A percentile compares a stretch with the other conserved stretches of the same genome.
Evolutionary conservation across 768 basidiomycete species (phyloP).

Genomic region (Amanita jacksonii): DNA sequence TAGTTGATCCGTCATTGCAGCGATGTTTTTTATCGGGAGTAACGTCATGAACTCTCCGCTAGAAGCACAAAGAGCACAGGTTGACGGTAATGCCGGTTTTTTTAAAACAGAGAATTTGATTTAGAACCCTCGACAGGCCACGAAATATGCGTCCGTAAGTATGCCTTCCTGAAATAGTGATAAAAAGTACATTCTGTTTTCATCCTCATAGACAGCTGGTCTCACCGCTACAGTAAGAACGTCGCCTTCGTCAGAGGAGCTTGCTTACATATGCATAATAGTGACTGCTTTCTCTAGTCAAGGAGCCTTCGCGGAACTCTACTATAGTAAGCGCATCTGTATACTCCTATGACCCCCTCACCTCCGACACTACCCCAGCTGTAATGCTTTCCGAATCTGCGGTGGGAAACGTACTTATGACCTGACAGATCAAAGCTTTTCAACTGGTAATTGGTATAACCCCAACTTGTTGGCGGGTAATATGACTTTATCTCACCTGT

Average conservation of each 20-base stretch:
- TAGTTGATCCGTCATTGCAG: constrained; percentile 18
- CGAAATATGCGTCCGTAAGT: constrained; percentile 53
- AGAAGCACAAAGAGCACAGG: constrained; percentile 42
- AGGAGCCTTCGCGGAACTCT: constrained; percentile 69
- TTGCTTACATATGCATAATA: constrained; percentile 13
- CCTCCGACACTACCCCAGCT: constrained; percentile 7
- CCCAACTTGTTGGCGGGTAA: constrained; percentile 51
- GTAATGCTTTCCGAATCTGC: constrained; percentile 10
- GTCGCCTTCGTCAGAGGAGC: neutral
- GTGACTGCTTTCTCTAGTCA: constrained; percentile 53
- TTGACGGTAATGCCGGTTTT: constrained; percentile 30
- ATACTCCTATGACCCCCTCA: neutral
- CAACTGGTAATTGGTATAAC: constrained; percentile 47
- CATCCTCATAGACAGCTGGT: constrained; percentile 38
- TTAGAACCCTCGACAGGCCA: constrained; percentile 26
- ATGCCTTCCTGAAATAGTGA: neutral
- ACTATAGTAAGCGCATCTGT: constrained; percentile 42
- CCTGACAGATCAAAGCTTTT: constrained; percentile 37
- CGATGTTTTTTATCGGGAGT: constrained; percentile 55
- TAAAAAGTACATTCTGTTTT: neutral
- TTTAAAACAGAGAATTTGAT: neutral
- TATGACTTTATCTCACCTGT: constrained; percentile 10
- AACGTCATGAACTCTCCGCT: constrained; percentile 48
- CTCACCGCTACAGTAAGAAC: constrained; percentile 42
- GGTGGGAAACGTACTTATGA: neutral